phyloP scores from a whole-genome alignment of 495 filamentous ascomycete genomes.

The Hypoxylon trugodes region DNA sequence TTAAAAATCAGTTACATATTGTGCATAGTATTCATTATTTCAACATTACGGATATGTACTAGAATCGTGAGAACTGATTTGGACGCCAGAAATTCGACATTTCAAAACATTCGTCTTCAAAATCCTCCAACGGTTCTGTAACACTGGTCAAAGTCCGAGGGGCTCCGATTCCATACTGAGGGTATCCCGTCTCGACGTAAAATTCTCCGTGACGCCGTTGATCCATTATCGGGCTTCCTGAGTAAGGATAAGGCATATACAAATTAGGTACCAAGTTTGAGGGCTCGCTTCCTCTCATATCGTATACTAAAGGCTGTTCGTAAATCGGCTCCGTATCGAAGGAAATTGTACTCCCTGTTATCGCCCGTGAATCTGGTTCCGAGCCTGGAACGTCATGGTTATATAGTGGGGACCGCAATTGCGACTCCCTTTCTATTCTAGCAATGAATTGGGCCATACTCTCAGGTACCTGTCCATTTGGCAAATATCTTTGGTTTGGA shows the following conservation, averaged over 20 bases:
- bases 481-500: background rate
- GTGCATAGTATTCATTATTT: constrained; percentile 1
- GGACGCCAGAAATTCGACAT: constrained; percentile 46
- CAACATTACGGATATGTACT: constrained; percentile 24
- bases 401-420: background rate
- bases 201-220: background rate
- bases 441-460: constrained; percentile 50
- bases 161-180: background rate
- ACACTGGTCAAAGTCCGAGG: background rate
- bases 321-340: background rate
- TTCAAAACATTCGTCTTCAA: constrained; percentile 33
- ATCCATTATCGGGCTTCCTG: background rate
- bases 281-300: background rate
- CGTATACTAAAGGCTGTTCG: background rate
- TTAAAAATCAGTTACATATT: background rate
- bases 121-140: constrained; percentile 3
- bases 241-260: background rate
- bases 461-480: constrained; percentile 24
- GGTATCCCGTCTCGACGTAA: background rate
- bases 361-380: background rate
- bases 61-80: constrained; percentile 40
- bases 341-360: background rate
- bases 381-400: background rate
- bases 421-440: constrained; percentile 49
- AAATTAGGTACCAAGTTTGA: background rate